These are phyloP conservation scores for Taiozyma onychis DNA, from an alignment of 1,139 yeast species.

Conservation along the genomic window DNA sequence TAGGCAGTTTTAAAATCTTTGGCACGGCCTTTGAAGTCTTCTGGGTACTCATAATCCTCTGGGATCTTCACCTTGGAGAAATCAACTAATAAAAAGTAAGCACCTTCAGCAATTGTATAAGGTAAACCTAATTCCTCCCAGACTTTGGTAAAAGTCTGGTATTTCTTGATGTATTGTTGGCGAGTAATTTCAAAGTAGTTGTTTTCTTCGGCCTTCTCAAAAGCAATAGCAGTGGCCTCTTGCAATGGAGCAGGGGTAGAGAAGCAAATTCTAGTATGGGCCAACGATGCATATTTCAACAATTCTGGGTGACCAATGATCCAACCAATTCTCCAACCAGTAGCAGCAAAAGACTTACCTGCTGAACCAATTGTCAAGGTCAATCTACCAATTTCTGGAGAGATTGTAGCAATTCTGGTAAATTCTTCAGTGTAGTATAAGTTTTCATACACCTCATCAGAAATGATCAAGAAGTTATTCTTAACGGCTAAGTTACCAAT, in stretches of 20 bases:
- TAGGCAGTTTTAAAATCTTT: conserved; percentile 84
- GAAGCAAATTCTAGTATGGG: conserved; percentile 91
- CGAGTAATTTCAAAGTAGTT: conserved; percentile 69
- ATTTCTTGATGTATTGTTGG: conserved; percentile 61
- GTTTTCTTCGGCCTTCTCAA: conserved; percentile 52
- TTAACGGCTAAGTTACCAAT: conserved; percentile 82
- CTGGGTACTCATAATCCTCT: conserved; percentile 62
- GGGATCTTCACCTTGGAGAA: conserved; percentile 81
- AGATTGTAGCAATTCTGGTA: conserved; percentile 77
- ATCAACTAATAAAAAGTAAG: conserved; percentile 86
- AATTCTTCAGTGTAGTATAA: conserved; percentile 64
- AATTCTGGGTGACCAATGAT: conserved; percentile 81
- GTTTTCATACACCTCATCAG: conserved; percentile 95
- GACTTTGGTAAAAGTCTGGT: conserved; percentile 60
- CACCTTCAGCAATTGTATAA: conserved; percentile 87
- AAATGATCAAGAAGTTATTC: conserved; percentile 71
- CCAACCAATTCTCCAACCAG: conserved; percentile 99
- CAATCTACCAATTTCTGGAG: conserved; percentile 71
- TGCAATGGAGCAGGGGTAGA: conserved; percentile 91
- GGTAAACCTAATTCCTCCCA: conserved; percentile 87
- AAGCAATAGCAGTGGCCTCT: conserved; percentile 81
- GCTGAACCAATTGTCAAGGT: conserved; percentile 94
- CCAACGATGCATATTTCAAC: conserved; percentile 76
- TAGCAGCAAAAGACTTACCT: conserved; percentile 95
- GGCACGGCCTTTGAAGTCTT: conserved; percentile 59